Evolutionary conservation across 78 protist species (phyloP).

Genomic region (Monocercomonoides exilis): DNA sequence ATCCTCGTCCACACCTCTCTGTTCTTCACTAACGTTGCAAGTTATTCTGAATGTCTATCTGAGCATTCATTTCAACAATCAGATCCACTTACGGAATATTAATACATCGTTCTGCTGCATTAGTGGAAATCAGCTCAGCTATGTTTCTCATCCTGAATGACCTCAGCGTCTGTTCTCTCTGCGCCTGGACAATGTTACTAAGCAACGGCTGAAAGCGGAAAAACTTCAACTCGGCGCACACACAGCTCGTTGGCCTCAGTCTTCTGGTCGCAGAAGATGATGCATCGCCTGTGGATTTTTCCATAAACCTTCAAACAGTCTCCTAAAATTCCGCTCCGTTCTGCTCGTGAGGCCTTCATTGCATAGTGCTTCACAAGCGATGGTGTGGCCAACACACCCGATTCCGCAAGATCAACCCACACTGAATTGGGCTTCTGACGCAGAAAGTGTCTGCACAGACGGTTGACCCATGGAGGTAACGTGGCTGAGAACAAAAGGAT

Average conservation of each 20-base stretch:
- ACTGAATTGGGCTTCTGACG: not conserved
- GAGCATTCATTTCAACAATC: not conserved
- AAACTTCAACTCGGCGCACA: conserved; percentile 6
- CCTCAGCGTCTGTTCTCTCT: conserved; percentile 37
- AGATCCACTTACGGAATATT: not conserved
- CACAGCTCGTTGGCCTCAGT: conserved; percentile 34
- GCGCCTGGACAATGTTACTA: conserved; percentile 23
- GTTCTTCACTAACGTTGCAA: conserved; percentile 47
- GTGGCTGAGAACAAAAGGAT: conserved; percentile 61
- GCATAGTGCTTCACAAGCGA: not conserved
- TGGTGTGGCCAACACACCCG: not conserved
- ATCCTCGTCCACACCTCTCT: conserved; percentile 37
- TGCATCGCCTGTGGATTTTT: not conserved
- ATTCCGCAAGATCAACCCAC: not conserved
- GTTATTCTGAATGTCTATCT: conserved; percentile 21
- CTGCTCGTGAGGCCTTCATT: not conserved
- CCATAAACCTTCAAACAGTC: not conserved
- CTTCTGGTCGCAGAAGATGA: conserved; percentile 49
- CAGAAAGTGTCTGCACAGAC: not conserved
- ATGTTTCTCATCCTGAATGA: conserved; percentile 33
- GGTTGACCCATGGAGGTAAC: conserved; percentile 33
- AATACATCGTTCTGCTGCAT: not conserved
- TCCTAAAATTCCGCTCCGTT: not conserved
- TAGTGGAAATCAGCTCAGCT: conserved; percentile 21
- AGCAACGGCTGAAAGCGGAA: conserved; percentile 15